A percentile compares a stretch with the other conserved stretches of the same genome.
Evolutionary conservation across 805 yeast species (phyloP).

Genomic region (Hermanozyma aechmeae): DNA sequence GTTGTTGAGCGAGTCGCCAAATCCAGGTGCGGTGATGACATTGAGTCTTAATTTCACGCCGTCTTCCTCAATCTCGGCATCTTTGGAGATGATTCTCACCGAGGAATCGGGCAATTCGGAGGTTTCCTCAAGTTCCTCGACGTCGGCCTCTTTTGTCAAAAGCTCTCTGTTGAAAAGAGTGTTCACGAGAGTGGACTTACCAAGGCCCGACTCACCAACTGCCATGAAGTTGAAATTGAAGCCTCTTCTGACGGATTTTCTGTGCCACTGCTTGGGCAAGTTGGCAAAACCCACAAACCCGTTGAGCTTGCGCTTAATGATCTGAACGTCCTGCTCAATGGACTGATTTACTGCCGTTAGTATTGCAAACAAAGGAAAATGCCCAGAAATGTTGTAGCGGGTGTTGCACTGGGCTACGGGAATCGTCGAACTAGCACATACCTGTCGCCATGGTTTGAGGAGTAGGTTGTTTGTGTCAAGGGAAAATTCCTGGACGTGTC

Average conservation of each 20-base stretch:
- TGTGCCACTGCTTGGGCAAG: conserved; percentile 97
- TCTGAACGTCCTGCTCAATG: conserved; percentile 38
- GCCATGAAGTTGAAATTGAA: conserved; percentile 82
- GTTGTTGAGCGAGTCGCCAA: conserved; percentile 83
- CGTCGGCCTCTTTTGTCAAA: conserved; percentile 8
- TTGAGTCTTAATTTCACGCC: conserved; percentile 82
- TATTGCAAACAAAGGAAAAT: neutral
- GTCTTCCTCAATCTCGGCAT: conserved; percentile 64
- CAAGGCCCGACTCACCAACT: conserved; percentile 87
- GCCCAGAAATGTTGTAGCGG: conserved; percentile 1
- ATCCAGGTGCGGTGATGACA: conserved; percentile 87
- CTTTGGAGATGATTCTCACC: conserved; percentile 18
- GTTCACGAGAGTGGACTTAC: conserved; percentile 86
- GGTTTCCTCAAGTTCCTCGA: no score
- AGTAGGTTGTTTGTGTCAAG: conserved; percentile 1
- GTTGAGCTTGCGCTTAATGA: conserved; percentile 74
- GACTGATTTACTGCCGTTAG: neutral
- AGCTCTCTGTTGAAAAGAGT: conserved; percentile 59
- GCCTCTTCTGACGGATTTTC: conserved; percentile 52
- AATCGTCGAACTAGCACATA: conserved; percentile 1
- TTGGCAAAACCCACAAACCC: conserved; percentile 97
- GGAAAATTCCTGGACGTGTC: conserved; percentile 3
- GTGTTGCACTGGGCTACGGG: neutral
- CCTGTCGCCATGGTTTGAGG: conserved; percentile 3
- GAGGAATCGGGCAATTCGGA: conserved; percentile 12